Base-by-base conservation (phyloP, 805 yeast genomes). In the Pichia gijzeniarum region DNA sequence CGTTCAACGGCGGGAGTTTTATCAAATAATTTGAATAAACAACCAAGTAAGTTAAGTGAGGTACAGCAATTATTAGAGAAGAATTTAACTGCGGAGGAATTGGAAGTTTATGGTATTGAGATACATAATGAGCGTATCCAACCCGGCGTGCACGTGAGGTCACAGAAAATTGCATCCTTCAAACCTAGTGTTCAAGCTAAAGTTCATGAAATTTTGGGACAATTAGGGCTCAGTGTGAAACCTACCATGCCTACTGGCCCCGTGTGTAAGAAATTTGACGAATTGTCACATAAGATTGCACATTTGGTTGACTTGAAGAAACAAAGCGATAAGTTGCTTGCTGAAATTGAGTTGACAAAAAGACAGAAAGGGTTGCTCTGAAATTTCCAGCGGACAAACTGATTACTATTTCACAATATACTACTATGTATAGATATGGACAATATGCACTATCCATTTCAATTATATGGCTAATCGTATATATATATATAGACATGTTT, bases 181-280 rank as follows among this genome's bases (percentile, higher is more conserved):
- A 89, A 89, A 55, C 91, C 95, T 2, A 80, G 84, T 34, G 69
- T 81, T 7, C 89, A 83, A 54, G 70, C 76, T 21, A 81, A 79
- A 57, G 77, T 83, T 8, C 62, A 66, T 25, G 74, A 77, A 16
- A 72, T 80, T 10, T 64, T 91, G 48, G 84, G 82, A 46, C 99
- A 93, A 58, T 64, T 93, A 48, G 89, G 82, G 3, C 65, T 93
- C 9, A 83, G 96, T 0, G 66, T 80, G 4, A 82, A 83, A 53
- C 98, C 98, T 1, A 81, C 82, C 2, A 82, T 93, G 82, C 91
- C 95, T 4, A 85, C 98, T 0, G 78, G 82, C 31, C 79, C 73
- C 43, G 88, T 90, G 1, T 77, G 87, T 64, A 73, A 80, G 6
- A 79, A 78, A 56, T 89, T 84, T 58, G 97, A 91, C 55, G 79